phyloP scores from a whole-genome alignment of 2,329 filamentous ascomycete genomes.

The Xylariales sp. region DNA sequence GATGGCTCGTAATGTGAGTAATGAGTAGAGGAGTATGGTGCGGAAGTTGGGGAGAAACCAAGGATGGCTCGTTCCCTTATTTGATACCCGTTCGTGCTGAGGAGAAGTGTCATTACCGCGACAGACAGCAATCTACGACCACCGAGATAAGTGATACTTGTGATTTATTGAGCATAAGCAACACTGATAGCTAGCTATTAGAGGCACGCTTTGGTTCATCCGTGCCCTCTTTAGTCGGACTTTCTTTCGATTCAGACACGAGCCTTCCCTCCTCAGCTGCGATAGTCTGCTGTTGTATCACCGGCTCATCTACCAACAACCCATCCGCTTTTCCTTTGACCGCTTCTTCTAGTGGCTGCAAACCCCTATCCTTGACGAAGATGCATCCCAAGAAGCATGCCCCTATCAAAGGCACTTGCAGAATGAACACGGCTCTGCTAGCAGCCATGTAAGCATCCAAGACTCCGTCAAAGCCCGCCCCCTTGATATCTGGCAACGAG shows the following conservation, averaged over 20 bases:
- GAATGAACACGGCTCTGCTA: constrained; percentile 50
- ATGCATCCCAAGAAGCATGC: constrained; percentile 44
- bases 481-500: constrained; percentile 16
- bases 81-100: too few relatives aligned
- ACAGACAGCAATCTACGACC: too few relatives aligned
- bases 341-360: constrained; percentile 27
- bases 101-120: too few relatives aligned
- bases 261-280: neutral
- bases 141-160: too few relatives aligned
- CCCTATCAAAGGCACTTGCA: constrained; percentile 50
- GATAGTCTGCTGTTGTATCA: neutral
- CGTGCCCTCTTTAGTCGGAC: neutral
- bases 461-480: constrained; percentile 26
- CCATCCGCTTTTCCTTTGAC: neutral
- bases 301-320: neutral
- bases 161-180: too few relatives aligned
- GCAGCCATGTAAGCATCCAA: constrained; percentile 48
- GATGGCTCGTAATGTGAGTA: constrained; percentile 8
- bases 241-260: neutral
- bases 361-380: constrained; percentile 46
- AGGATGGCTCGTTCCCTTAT: too few relatives aligned
- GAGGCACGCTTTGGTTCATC: too few relatives aligned
- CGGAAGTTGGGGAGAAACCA: too few relatives aligned
- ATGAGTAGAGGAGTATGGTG: too few relatives aligned
- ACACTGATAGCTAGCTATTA: too few relatives aligned